Conservation (phyloP, 2,329 filamentous ascomycete species). For the Colletotrichum sp. region DNA sequence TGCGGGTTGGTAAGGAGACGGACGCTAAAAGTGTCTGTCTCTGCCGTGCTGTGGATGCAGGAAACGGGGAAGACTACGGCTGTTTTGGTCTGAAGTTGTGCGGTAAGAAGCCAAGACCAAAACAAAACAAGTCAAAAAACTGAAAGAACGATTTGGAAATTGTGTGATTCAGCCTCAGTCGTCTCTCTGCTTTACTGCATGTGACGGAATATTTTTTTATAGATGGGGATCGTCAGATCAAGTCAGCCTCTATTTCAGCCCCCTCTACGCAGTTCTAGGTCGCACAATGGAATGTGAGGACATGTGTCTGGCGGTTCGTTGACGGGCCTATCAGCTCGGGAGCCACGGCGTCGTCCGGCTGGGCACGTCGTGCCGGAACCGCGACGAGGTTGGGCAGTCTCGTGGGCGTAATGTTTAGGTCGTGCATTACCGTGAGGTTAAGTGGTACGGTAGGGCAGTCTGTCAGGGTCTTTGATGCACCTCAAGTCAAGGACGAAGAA, state of each 20-base stretch:
- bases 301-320: neutral
- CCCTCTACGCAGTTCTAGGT: neutral
- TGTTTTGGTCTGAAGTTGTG: neutral
- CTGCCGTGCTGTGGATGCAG: neutral
- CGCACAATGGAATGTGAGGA: neutral
- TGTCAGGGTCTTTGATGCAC: neutral
- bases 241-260: neutral
- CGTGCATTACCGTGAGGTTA: neutral
- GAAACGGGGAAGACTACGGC: neutral
- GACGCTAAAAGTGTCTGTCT: neutral
- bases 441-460: neutral
- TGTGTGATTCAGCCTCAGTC: neutral
- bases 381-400: neutral
- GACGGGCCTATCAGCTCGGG: slow-evolving; percentile 8
- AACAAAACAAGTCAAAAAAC: neutral
- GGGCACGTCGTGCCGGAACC: neutral
- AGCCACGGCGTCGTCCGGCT: slow-evolving; percentile 12
- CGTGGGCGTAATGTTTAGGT: neutral
- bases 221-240: neutral
- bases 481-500: neutral
- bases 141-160: neutral
- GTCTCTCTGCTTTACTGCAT: neutral
- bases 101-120: neutral
- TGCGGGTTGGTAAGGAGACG: neutral
- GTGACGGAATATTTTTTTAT: neutral